Evolutionary conservation across 257 asterid genomes (phyloP).

Genomic region (Scutellaria barbata): DNA sequence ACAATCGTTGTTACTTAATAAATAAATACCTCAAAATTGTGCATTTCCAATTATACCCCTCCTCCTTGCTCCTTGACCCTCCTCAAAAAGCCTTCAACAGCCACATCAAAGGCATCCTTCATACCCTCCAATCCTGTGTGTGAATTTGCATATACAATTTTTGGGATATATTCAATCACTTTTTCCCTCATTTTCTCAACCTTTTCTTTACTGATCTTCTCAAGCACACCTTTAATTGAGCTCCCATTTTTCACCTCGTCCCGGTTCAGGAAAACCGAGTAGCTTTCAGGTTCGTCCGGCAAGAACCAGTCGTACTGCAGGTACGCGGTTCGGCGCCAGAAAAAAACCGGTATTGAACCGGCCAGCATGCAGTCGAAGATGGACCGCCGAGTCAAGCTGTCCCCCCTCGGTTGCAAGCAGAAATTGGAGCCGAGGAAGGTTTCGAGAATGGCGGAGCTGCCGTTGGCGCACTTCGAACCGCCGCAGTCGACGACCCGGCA

Average conservation of each 20-base stretch:
- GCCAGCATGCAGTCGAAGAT: constrained; percentile 93
- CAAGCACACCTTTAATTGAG: constrained; percentile 51
- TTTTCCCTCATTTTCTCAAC: constrained; percentile 67
- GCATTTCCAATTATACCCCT: constrained; percentile 51
- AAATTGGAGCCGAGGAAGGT: constrained; percentile 74
- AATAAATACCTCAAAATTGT: not conserved
- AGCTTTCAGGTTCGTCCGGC: constrained; percentile 68
- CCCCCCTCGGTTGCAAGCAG: constrained; percentile 92
- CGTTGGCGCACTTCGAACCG: constrained; percentile 64
- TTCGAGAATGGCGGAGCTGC: constrained; percentile 61
- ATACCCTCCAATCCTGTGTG: constrained; percentile 58
- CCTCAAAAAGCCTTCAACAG: constrained; percentile 68
- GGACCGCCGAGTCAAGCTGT: constrained; percentile 77
- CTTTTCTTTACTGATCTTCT: constrained; percentile 45
- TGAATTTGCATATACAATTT: constrained; percentile 57
- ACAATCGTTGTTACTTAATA: not conserved
- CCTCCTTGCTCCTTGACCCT: constrained; percentile 50
- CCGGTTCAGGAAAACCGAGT: constrained; percentile 77
- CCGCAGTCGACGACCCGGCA: constrained; percentile 81
- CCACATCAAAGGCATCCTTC: constrained; percentile 81
- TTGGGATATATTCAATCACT: constrained; percentile 63
- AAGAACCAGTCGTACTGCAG: constrained; percentile 80
- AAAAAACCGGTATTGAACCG: constrained; percentile 87
- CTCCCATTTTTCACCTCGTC: constrained; percentile 65
- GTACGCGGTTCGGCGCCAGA: constrained; percentile 80